phyloP scores from a whole-genome alignment of 306 rosid species.

The Coriaria nepalensis region DNA sequence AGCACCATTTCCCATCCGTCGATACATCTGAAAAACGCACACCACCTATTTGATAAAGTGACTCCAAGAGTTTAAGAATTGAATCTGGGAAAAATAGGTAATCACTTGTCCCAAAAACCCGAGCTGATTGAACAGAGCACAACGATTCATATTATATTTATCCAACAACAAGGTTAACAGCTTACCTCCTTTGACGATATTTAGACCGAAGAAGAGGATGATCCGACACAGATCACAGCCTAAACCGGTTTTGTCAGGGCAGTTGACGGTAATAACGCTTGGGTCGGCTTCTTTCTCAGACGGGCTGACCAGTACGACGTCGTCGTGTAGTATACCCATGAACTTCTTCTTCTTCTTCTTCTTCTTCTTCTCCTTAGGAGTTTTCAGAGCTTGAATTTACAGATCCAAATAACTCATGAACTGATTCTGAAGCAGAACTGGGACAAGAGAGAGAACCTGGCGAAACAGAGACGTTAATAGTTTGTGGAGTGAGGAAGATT shows the following conservation, averaged over 20 bases:
- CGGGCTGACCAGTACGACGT: conserved; percentile 51
- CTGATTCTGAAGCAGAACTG: too few relatives aligned
- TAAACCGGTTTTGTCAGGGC: conserved; percentile 93
- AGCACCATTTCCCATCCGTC: conserved; percentile 98
- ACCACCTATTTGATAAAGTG: conserved; percentile 10
- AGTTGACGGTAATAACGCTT: conserved; percentile 64
- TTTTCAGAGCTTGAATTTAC: neutral
- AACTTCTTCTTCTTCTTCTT: conserved; percentile 12
- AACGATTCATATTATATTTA: too few relatives aligned
- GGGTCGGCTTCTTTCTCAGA: conserved; percentile 63
- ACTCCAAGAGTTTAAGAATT: neutral
- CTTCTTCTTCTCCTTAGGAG: conserved; percentile 8
- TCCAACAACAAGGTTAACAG: too few relatives aligned
- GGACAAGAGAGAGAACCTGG: too few relatives aligned
- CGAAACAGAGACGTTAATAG: too few relatives aligned
- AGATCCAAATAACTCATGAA: too few relatives aligned
- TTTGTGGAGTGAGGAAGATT: too few relatives aligned
- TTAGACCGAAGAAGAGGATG: conserved; percentile 86
- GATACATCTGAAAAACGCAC: conserved; percentile 44
- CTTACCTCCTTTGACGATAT: conserved; percentile 84
- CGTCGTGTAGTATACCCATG: conserved; percentile 81
- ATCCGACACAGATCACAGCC: conserved; percentile 92
- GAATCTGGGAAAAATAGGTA: conserved; percentile 1
- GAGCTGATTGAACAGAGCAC: too few relatives aligned
- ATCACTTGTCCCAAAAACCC: too few relatives aligned